Conservation (phyloP, 2,329 filamentous ascomycete species). For the Fusarium sp. region DNA sequence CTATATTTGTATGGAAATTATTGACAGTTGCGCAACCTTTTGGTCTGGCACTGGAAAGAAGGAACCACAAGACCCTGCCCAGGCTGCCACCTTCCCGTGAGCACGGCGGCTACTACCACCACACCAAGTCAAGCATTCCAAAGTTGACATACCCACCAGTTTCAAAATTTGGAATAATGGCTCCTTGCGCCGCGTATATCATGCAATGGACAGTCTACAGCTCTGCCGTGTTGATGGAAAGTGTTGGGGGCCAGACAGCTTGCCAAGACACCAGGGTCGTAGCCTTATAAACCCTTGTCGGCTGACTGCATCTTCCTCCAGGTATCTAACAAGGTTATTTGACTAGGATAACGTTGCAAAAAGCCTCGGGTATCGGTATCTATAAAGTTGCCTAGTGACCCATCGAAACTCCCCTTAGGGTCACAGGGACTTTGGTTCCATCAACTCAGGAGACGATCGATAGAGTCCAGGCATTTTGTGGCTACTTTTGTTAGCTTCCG, state of each 20-base stretch:
- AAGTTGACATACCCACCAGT: not conserved
- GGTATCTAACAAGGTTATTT: not conserved
- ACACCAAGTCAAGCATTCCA: not conserved
- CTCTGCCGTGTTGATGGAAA: not conserved
- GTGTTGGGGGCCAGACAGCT: not conserved
- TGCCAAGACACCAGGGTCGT: not conserved
- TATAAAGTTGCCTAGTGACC: not conserved
- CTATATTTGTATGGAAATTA: not conserved
- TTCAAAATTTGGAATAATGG: not conserved
- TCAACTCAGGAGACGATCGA: not conserved
- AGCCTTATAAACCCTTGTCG: not conserved
- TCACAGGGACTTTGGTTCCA: not conserved
- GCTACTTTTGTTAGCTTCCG: not conserved
- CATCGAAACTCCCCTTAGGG: not conserved
- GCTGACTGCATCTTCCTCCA: not conserved
- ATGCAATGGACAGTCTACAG: not conserved
- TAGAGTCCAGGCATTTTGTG: not conserved
- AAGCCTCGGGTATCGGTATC: not conserved
- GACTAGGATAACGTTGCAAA: not conserved
- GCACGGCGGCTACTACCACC: not conserved
- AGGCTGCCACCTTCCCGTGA: not conserved
- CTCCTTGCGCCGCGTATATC: not conserved
- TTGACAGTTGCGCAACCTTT: too few relatives aligned
- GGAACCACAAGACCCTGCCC: not conserved
- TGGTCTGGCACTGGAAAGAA: not conserved